A percentile compares a stretch with the other conserved stretches of the same genome.
These are phyloP conservation scores for Aspergillus incahuasiensis DNA, from an alignment of 495 filamentous ascomycete species.

Conservation along the genomic window DNA sequence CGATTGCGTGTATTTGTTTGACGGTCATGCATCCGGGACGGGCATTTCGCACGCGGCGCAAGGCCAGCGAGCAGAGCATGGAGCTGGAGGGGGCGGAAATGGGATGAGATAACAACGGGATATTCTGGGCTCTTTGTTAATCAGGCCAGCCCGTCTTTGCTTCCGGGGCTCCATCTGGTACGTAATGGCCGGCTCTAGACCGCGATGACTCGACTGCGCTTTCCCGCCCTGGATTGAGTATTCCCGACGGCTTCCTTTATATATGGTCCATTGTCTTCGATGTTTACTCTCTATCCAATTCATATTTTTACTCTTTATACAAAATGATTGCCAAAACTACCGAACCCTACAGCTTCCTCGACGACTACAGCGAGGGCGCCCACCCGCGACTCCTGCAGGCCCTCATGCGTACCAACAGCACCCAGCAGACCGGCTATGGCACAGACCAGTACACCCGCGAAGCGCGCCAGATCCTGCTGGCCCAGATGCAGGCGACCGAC, in stretches of 20 bases:
- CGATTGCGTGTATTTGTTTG: constrained; percentile 50
- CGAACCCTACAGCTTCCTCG: constrained; percentile 37
- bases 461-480: constrained; percentile 31
- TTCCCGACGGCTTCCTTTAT: background rate
- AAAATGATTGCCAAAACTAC: constrained; percentile 13
- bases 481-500: constrained; percentile 25
- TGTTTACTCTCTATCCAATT: too few relatives aligned
- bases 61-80: background rate
- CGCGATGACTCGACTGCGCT: background rate
- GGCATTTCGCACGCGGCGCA: background rate
- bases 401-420: constrained; percentile 34
- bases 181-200: background rate
- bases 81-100: background rate
- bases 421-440: constrained; percentile 40
- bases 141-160: too few relatives aligned
- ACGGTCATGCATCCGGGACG: constrained; percentile 56
- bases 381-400: constrained; percentile 41
- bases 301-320: too few relatives aligned
- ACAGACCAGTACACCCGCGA: constrained; percentile 31
- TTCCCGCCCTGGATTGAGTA: constrained; percentile 1
- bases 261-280: too few relatives aligned
- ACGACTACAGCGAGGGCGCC: constrained; percentile 46
- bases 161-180: background rate
- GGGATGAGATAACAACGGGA: too few relatives aligned
- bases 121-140: too few relatives aligned